Evolutionary conservation across 129 eudicot species (phyloP).

Genomic region (Helianthus tuberosus): DNA sequence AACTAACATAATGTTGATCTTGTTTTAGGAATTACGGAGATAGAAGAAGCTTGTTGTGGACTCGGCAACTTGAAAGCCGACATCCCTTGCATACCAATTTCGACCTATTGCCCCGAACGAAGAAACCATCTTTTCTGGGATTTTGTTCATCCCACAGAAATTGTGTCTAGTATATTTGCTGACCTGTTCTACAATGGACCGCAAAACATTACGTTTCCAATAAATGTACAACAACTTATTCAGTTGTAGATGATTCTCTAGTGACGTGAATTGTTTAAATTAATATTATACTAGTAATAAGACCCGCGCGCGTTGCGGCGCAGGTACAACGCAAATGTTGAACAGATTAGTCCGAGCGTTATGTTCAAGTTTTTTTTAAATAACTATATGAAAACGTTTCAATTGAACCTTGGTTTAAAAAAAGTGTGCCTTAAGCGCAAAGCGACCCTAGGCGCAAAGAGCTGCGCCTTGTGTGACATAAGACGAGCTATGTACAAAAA

Average conservation of each 20-base stretch:
- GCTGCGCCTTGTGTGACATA: too few species aligned
- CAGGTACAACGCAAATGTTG: too few species aligned
- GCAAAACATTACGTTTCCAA: constrained; percentile 33
- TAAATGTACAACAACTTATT: constrained; percentile 51
- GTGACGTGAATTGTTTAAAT: too few species aligned
- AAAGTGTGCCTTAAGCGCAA: too few species aligned
- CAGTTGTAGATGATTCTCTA: constrained; percentile 10
- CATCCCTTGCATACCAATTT: constrained; percentile 57
- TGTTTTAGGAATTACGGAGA: constrained; percentile 60
- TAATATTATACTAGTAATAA: too few species aligned
- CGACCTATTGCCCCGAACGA: constrained; percentile 56
- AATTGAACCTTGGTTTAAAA: too few species aligned
- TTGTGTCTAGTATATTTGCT: constrained; percentile 41
- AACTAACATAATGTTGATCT: neutral
- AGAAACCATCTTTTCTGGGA: constrained; percentile 72
- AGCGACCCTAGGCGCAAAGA: too few species aligned
- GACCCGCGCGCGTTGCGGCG: too few species aligned
- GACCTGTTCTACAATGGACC: constrained; percentile 45
- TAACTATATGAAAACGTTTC: too few species aligned
- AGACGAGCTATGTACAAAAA: too few species aligned
- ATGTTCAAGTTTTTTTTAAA: too few species aligned
- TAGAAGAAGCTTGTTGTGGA: constrained; percentile 75
- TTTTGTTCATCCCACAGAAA: constrained; percentile 57
- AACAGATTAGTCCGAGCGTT: too few species aligned
- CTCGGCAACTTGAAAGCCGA: constrained; percentile 58